Evolutionary conservation across 2,329 filamentous ascomycete genomes (phyloP).

Genomic region (Colletotrichum australisinense): DNA sequence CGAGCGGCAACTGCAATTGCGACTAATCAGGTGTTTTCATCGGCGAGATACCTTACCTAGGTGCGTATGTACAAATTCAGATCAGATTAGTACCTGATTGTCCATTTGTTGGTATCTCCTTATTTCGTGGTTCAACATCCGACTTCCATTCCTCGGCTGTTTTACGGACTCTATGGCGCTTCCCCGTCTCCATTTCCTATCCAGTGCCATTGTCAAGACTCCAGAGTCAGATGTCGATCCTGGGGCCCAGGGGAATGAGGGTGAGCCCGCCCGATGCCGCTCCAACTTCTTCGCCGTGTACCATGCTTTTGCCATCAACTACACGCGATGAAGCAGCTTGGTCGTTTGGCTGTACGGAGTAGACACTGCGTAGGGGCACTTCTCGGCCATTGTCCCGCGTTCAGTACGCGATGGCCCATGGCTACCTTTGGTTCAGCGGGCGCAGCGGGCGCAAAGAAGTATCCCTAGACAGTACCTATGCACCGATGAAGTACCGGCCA

Average conservation of each 20-base stretch:
- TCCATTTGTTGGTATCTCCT: too few species aligned
- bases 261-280: background rate
- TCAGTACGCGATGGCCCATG: background rate
- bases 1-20: background rate
- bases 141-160: background rate
- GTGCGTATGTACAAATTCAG: background rate
- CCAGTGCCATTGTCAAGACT: background rate
- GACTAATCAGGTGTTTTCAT: background rate
- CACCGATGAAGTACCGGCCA: background rate
- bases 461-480: background rate
- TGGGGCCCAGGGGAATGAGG: background rate
- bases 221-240: background rate
- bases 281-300: background rate
- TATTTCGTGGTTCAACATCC: background rate
- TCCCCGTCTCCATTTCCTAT: background rate
- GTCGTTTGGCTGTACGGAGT: background rate
- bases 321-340: background rate
- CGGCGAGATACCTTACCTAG: background rate
- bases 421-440: background rate
- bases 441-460: background rate
- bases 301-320: background rate
- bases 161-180: background rate
- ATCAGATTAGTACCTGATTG: too few species aligned
- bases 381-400: background rate
- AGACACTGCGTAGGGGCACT: background rate